Evolutionary conservation across 495 filamentous ascomycete species (phyloP), one percentile per base, ranked within the genome.

Genomic region (Pseudevernia furfuracea): DNA sequence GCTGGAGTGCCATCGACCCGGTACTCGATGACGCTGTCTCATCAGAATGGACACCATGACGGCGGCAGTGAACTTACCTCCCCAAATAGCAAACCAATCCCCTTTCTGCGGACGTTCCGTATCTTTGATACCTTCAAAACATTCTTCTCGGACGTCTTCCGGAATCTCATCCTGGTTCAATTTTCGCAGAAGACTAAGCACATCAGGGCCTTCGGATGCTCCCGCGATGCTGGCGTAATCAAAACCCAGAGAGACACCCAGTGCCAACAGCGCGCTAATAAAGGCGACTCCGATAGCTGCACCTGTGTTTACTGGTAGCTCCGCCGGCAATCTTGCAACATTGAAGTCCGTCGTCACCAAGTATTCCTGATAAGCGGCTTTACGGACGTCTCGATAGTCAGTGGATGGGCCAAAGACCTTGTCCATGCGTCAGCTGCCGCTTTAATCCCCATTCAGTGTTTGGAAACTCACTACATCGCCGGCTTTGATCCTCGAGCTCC

Each of bases 41-140:
- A 43, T 66, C 38, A 63, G 48, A 36, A 61, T 66, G 28, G 43
- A 61, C 28, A 11, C 6, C 1, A 19, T 17, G 11, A 25, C 37
- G 30, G 28, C 25, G 7, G 39, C 21, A 62, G n/a, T 43, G 34
- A 39, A 68, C 79, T 73, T 76, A 81, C 85, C 86, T 67, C 85
- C 87, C 86, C 86, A 89, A 19, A 89, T 82, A 15, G 80, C 84
- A 61, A 89, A 71, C 86, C 85, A 89, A 37, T 89, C 86, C 0
- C 82, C 84, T 12, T 66, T 48, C 56, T 73, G 72, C 2, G 79
- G 75, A 41, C 79, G 74, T 63, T 84, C 83, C 15, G 71, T 66
- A 17, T 72, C 67, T 12, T 61, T 59, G 37, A 80, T 77, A 8
- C 75, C 70, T 14, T 79, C 72, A 38, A 86, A 80, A 46, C 79